Base-by-base conservation (phyloP, 2,329 filamentous ascomycete species). In the Colletotrichum chlorophyti region DNA sequence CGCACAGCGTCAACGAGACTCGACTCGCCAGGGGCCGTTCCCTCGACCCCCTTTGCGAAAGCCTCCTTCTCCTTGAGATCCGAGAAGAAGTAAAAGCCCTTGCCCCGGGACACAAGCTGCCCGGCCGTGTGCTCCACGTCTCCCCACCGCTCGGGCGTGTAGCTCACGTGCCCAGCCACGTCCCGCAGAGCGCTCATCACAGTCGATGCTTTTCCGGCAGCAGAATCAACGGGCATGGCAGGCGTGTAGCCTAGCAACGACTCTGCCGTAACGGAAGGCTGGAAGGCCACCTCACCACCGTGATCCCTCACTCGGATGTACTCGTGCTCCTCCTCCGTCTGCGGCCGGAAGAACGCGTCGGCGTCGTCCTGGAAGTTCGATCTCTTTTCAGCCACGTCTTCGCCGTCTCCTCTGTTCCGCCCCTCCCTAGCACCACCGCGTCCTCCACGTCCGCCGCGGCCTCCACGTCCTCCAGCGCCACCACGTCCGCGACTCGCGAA, bases 51-150 rank as follows among this genome's bases (percentile, higher is more conserved):
- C 21, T 47, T 19, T n/a, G 58, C 19, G 24, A 63, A 59, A 7
- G 64, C 60, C 45, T 67, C 58, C 9, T 65, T 52, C 37, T 58
- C 52, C 29, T 55, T 62, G 53, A 66, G 65, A 37, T 65, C 54
- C 62, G 11, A 73, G 8, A 58, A 58, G 17, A 58, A 60, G 27
- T 42, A 40, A 4, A 40, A n/a, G 5, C 53, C 53, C 9, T 40
- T 7, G 21, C 24, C 32, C 21, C 21, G 19, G 38, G 38, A 51
- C 51, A 69, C 65, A 29, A 72, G 65, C 50, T 73, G 70, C 38
- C 65, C 66, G 10, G 69, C 74, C 51, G 69, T 68, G 62, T 67
- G 64, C 12, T 65, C 62, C n/a, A 69, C 58, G 55, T 70, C 8
- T 9, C 6, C 7, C 49, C 40, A 15, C 4, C 5, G 7, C 8